Evolutionary conservation across 805 yeast genomes (phyloP).

Genomic region (Wickerhamomyces ciferrii): DNA sequence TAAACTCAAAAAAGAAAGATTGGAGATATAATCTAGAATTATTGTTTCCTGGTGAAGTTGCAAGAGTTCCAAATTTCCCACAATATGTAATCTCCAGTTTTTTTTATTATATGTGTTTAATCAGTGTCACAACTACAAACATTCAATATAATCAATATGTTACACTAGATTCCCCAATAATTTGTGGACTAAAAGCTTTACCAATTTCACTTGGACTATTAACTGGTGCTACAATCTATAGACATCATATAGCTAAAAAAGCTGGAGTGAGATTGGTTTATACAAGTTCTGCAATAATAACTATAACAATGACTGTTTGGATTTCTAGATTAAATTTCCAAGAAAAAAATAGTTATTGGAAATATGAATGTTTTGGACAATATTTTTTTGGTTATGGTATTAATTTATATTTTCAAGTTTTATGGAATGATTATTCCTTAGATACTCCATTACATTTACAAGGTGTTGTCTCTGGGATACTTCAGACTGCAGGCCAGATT

Average conservation of each 20-base stretch:
- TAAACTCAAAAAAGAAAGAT: constrained; percentile 1
- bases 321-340: constrained; percentile 16
- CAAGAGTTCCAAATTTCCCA: constrained; percentile 21
- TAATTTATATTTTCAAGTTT: constrained; percentile 29
- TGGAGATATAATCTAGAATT: constrained; percentile 15
- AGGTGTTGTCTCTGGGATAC: constrained; percentile 28
- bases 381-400: constrained; percentile 20
- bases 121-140: constrained; percentile 13
- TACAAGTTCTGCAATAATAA: constrained; percentile 9
- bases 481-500: constrained; percentile 26
- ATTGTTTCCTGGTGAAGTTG: constrained; percentile 23
- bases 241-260: constrained; percentile 12
- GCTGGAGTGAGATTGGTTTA: constrained; percentile 18
- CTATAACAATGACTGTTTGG: constrained; percentile 18
- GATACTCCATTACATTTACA: constrained; percentile 28
- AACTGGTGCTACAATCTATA: constrained; percentile 23
- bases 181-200: constrained; percentile 30
- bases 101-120: constrained; percentile 15
- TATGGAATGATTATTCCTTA: constrained; percentile 12
- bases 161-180: constrained; percentile 24
- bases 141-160: constrained; percentile 24
- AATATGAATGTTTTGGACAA: constrained; percentile 21
- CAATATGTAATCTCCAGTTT: constrained; percentile 18
- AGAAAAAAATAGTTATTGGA: constrained; percentile 22
- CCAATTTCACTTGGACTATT: no score